Evolutionary conservation across 768 basidiomycete genomes (phyloP).

Genomic region (Trametes punicea): DNA sequence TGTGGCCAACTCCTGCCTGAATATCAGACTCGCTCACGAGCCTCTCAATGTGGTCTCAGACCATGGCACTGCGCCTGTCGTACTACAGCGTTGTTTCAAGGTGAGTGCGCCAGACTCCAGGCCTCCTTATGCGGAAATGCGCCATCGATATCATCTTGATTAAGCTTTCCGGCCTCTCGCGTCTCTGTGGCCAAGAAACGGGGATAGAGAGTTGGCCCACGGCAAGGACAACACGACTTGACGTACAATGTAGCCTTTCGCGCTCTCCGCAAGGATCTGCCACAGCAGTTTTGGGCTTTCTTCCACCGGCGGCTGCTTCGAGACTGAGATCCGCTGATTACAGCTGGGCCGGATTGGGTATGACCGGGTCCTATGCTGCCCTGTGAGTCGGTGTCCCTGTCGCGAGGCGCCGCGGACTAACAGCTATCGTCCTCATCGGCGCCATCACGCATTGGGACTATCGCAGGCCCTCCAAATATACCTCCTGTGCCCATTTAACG

Average conservation of each 20-base stretch:
- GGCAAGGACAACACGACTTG: constrained; percentile 5
- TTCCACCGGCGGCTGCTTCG: constrained; percentile 10
- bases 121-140: not conserved
- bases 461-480: not conserved
- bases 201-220: not conserved
- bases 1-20: constrained; percentile 2
- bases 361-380: constrained; percentile 13
- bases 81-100: not conserved
- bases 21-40: not conserved
- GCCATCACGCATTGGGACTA: constrained; percentile 3
- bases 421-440: constrained; percentile 17
- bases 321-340: constrained; percentile 18
- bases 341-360: constrained; percentile 3
- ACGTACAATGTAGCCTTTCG: constrained; percentile 11
- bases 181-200: not conserved
- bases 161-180: not conserved
- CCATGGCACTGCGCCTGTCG: not conserved
- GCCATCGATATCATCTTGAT: constrained; percentile 20
- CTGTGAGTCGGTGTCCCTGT: constrained; percentile 1
- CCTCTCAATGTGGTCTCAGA: not conserved
- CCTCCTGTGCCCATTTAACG: constrained; percentile 24
- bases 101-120: not conserved
- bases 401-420: constrained; percentile 13
- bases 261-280: constrained; percentile 6
- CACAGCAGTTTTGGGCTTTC: constrained; percentile 6